Conservation (phyloP, 2,329 filamentous ascomycete species). For the Ophiocordyceps robertsii region DNA sequence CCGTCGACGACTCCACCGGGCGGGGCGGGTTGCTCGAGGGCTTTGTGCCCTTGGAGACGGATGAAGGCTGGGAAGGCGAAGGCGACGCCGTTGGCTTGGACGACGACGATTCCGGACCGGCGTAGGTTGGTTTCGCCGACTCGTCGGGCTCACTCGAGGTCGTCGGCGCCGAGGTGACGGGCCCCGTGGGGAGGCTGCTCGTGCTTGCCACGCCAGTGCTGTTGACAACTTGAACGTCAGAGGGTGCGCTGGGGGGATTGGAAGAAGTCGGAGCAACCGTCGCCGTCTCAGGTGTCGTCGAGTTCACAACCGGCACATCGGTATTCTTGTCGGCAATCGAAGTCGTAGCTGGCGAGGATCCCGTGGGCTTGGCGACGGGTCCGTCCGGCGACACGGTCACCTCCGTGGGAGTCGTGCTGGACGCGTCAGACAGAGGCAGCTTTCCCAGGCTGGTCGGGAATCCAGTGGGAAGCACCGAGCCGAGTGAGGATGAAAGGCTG, state of each 20-base stretch:
- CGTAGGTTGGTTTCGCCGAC: not conserved
- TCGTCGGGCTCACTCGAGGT: not conserved
- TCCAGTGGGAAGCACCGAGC: not conserved
- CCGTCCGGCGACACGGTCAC: not conserved
- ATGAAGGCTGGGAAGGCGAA: too few relatives aligned
- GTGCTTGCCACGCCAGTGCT: not conserved
- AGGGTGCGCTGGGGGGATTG: not conserved
- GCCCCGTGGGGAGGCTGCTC: not conserved
- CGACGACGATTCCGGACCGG: not conserved
- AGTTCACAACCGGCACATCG: conserved; percentile 4
- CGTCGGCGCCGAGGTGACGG: not conserved
- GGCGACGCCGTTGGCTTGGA: not conserved
- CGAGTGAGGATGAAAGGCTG: not conserved
- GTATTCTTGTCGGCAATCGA: conserved; percentile 1
- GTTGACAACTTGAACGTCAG: conserved; percentile 3
- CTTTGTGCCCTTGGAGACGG: too few relatives aligned
- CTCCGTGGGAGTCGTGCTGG: not conserved
- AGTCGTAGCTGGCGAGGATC: conserved; percentile 1
- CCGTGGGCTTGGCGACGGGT: conserved; percentile 2
- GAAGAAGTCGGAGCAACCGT: not conserved
- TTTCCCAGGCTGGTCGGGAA: not conserved
- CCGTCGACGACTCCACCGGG: not conserved
- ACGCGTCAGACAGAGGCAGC: not conserved
- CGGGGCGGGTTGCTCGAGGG: too few relatives aligned
- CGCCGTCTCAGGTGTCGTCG: conserved; percentile 1